phyloP scores from a whole-genome alignment of 768 basidiomycete species.

The Mycena belliarum region DNA sequence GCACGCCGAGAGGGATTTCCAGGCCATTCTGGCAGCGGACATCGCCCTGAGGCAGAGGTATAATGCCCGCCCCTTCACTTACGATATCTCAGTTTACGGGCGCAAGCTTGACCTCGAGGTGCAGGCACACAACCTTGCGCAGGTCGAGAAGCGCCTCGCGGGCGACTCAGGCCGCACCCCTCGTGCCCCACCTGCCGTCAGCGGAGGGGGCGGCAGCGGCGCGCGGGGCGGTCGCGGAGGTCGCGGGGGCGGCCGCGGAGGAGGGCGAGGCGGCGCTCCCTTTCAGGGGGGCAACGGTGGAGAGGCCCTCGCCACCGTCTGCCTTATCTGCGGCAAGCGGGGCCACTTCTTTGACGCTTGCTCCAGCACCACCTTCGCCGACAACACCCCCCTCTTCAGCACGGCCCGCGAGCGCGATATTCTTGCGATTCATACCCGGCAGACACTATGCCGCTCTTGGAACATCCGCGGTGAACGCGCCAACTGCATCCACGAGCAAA shows the following conservation, averaged over 20 bases:
- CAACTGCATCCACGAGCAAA: neutral
- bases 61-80: neutral
- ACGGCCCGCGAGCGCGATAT: neutral
- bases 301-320: constrained; percentile 3
- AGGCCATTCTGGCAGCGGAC: neutral
- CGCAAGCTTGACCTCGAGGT: neutral
- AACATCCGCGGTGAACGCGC: neutral
- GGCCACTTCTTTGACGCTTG: constrained; percentile 4
- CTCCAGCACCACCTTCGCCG: neutral
- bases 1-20: neutral
- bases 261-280: neutral
- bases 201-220: neutral
- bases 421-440: neutral
- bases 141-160: neutral
- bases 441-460: constrained; percentile 8
- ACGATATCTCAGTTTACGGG: neutral
- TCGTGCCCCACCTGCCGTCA: neutral
- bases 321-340: constrained; percentile 11
- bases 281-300: constrained; percentile 12
- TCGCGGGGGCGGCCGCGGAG: neutral
- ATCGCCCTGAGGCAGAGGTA: neutral
- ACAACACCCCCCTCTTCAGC: neutral
- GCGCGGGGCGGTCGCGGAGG: too few relatives aligned
- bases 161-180: neutral
- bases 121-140: neutral